Conservation (phyloP, 2,329 filamentous ascomycete species). For the Colletotrichum sp. region DNA sequence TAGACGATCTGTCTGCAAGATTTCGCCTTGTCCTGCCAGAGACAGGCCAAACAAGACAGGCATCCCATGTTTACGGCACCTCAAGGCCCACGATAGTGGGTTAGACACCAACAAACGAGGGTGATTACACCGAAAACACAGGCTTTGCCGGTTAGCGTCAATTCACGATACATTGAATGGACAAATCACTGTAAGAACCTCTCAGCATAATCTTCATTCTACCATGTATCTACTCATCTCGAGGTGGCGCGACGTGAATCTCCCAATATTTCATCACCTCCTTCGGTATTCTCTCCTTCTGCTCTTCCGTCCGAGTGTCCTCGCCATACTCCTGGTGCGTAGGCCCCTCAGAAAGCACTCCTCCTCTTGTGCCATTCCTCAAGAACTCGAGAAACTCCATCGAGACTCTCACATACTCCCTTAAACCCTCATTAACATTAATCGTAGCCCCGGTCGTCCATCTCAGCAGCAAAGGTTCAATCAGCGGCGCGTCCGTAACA, state of each 20-base stretch:
- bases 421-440: constrained; percentile 59
- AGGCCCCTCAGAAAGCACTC: constrained; percentile 55
- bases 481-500: constrained; percentile 69
- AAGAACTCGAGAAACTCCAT: constrained; percentile 62
- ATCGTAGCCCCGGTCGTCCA: constrained; percentile 67
- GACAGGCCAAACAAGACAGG: neutral
- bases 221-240: neutral
- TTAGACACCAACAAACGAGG: neutral
- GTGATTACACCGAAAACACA: neutral
- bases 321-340: constrained; percentile 43
- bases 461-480: constrained; percentile 65
- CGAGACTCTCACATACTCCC: constrained; percentile 65
- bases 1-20: neutral
- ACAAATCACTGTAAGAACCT: neutral
- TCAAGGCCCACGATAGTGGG: neutral
- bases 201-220: neutral
- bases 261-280: constrained; percentile 45
- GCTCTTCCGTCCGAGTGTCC: constrained; percentile 42
- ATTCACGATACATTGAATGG: neutral
- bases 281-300: constrained; percentile 34
- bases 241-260: constrained; percentile 38
- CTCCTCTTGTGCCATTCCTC: constrained; percentile 42
- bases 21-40: neutral
- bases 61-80: neutral
- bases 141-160: neutral